Base-by-base conservation (phyloP, 2,329 filamentous ascomycete genomes). In the Fusarium lateritium region DNA sequence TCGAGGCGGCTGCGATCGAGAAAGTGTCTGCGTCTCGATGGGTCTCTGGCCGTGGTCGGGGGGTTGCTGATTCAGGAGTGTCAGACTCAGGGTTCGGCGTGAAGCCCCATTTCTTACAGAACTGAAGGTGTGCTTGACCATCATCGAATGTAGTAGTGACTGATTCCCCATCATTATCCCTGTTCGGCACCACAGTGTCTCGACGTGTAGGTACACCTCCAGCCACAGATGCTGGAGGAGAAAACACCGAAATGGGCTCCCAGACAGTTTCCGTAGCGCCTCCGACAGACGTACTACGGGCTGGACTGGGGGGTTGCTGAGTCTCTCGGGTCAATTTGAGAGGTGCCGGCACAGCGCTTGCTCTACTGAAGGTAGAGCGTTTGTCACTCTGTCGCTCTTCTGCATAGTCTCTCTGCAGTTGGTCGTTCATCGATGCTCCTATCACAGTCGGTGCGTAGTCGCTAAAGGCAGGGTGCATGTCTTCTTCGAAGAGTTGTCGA, bases 381-480 rank as follows among this genome's bases (percentile, higher is more conserved):
- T 52, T 26, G 15, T 45, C 36, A 9, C 26, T 42, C 46, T 49
- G 9, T 19, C 11, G 34, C 10, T 55, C 39, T 28, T 61, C n/a
- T 19, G 39, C 38, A 14, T 9, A 5, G 9, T 45, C 39, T 15
- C 28, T 55, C 19, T 33, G 38, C 22, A 21, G 19, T 11, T 22
- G 62, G 13, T 62, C 43, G 8, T 40, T 31, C 21, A 49, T 31
- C 31, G 57, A 24, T 13, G 11, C 28, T 26, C 45, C 56, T 17
- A 46, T 22, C 15, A 45, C 33, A 31, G 47, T 68, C 17, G 57
- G 40, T 15, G 36, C 34, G 45, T 60, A 75, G 40, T 73, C 68
- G 26, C 68, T 62, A 11, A 74, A 51, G 9, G 57, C 64, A n/a
- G 68, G 65, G 15, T 73, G 68, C 26, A 68, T 46, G n/a, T 66